A percentile compares a stretch with the other conserved stretches of the same genome.
These are phyloP conservation scores for Metschnikowia sp. DNA, from an alignment of 805 yeast genomes.

Conservation along the genomic window DNA sequence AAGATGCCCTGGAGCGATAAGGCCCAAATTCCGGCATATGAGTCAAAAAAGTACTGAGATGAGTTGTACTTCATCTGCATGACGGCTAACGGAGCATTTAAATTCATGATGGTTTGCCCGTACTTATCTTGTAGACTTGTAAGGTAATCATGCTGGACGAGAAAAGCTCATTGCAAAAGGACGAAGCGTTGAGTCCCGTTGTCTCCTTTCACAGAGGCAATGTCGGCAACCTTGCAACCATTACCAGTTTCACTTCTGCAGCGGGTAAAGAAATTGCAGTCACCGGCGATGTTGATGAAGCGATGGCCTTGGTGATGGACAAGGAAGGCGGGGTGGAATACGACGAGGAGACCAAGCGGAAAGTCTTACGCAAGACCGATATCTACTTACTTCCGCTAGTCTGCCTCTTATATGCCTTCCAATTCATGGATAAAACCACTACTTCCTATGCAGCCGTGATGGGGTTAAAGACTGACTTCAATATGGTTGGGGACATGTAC, in stretches of 20 bases:
- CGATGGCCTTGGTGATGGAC: slow-evolving; percentile 40
- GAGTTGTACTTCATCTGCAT: no score
- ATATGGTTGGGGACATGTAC: slow-evolving; percentile 40
- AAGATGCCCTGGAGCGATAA: background rate
- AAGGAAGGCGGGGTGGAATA: slow-evolving; percentile 21
- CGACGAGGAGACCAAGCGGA: slow-evolving; percentile 19
- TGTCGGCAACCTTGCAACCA: slow-evolving; percentile 12
- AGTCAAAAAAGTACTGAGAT: background rate
- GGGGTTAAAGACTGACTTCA: slow-evolving; percentile 53
- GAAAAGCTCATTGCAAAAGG: background rate
- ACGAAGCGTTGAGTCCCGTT: slow-evolving; percentile 6
- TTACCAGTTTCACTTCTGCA: slow-evolving; percentile 18
- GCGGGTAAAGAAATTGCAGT: slow-evolving; percentile 22
- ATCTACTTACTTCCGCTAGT: slow-evolving; percentile 44
- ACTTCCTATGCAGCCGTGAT: slow-evolving; percentile 61
- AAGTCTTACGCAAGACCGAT: slow-evolving; percentile 53
- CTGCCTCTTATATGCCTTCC: slow-evolving; percentile 53
- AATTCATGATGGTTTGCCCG: no score
- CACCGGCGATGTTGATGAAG: slow-evolving; percentile 44
- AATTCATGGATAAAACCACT: slow-evolving; percentile 58
- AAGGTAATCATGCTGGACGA: background rate
- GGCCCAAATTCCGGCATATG: background rate
- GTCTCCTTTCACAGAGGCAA: slow-evolving; percentile 15
- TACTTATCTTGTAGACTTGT: no score
- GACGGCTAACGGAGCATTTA: no score